Conservation (phyloP, 352 stramenopile species). For the Phytophthora litchii region DNA sequence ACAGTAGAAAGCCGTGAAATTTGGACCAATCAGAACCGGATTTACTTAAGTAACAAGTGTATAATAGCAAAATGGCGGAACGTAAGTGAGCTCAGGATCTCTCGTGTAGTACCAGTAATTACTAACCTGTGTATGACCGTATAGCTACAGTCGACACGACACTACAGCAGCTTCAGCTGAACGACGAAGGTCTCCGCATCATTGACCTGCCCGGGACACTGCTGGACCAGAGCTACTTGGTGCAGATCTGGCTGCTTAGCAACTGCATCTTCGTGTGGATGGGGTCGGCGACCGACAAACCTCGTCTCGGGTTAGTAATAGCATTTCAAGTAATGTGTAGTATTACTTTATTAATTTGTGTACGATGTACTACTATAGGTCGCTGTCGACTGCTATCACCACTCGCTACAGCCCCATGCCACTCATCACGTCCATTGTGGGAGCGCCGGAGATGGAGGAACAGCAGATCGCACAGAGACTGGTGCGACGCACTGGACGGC, state of each 20-base stretch:
- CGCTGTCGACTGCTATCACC: slow-evolving; percentile 77
- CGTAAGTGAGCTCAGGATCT: too few relatives aligned
- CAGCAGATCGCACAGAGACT: slow-evolving; percentile 84
- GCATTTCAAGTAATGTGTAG: neutral
- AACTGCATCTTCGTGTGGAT: slow-evolving; percentile 85
- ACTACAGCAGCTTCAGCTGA: slow-evolving; percentile 23
- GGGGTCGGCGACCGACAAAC: slow-evolving; percentile 53
- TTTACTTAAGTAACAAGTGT: too few relatives aligned
- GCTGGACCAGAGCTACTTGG: slow-evolving; percentile 71
- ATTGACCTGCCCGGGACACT: slow-evolving; percentile 63
- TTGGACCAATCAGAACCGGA: slow-evolving; percentile 2
- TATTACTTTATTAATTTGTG: too few relatives aligned
- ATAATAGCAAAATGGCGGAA: too few relatives aligned
- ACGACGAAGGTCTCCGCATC: slow-evolving; percentile 37
- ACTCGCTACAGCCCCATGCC: slow-evolving; percentile 84
- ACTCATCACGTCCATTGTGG: slow-evolving; percentile 75
- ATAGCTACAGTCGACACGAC: slow-evolving; percentile 4
- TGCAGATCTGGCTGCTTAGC: slow-evolving; percentile 74
- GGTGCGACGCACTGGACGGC: slow-evolving; percentile 58
- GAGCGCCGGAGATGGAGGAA: slow-evolving; percentile 71
- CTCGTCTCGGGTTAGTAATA: slow-evolving; percentile 24
- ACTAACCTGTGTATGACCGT: too few relatives aligned
- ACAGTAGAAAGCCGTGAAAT: too few relatives aligned
- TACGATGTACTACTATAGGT: slow-evolving; percentile 47
- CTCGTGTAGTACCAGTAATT: too few relatives aligned